phyloP scores from a whole-genome alignment of 148 eudicot genomes.

The Vaccinium corymbosum region DNA sequence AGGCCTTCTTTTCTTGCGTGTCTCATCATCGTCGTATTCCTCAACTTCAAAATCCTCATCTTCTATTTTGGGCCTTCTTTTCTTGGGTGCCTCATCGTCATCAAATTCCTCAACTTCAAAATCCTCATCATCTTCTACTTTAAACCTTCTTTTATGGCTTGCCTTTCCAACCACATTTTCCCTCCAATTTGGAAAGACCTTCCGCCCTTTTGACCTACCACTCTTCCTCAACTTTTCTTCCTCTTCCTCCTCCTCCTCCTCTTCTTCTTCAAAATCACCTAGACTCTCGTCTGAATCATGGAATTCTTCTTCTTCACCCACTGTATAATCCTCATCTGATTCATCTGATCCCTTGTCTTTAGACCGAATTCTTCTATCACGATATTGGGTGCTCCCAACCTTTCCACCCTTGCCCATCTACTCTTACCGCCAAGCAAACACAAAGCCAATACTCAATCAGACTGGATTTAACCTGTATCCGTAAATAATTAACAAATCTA shows the following conservation, averaged over 20 bases:
- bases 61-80: slow-evolving; percentile 14
- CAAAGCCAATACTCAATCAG: slow-evolving; percentile 13
- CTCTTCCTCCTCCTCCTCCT: slow-evolving; percentile 31
- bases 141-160: slow-evolving; percentile 40
- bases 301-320: slow-evolving; percentile 61
- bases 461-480: neutral
- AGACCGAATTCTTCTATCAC: slow-evolving; percentile 29
- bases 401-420: slow-evolving; percentile 71
- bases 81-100: slow-evolving; percentile 8
- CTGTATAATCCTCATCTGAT: slow-evolving; percentile 87
- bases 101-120: slow-evolving; percentile 22
- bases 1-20: slow-evolving; percentile 10
- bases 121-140: slow-evolving; percentile 46
- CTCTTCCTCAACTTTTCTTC: slow-evolving; percentile 34
- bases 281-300: slow-evolving; percentile 72
- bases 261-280: slow-evolving; percentile 37
- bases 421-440: slow-evolving; percentile 13
- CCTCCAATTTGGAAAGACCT: slow-evolving; percentile 23
- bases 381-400: slow-evolving; percentile 32
- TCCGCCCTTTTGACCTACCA: slow-evolving; percentile 33
- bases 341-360: slow-evolving; percentile 59
- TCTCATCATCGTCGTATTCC: slow-evolving; percentile 1
- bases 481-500: neutral
- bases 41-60: slow-evolving; percentile 55
- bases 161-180: slow-evolving; percentile 25